A percentile compares a stretch with the other conserved stretches of the same genome.
These are phyloP conservation scores for Sporothrix pseudoabietina DNA, from an alignment of 2,329 filamentous ascomycete genomes.

Conservation along the genomic window DNA sequence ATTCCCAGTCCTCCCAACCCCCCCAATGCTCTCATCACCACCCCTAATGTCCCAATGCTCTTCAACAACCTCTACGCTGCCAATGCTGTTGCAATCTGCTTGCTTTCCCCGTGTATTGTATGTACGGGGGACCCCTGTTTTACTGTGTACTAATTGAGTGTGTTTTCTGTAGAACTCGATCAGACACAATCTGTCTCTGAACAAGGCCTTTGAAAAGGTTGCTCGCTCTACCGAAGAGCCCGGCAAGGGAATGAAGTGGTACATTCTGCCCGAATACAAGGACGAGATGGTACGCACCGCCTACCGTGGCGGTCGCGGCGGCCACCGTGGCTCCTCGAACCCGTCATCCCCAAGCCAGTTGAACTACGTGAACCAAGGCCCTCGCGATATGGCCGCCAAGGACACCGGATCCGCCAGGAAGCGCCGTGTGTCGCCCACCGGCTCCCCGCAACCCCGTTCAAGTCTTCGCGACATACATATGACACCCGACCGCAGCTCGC, in stretches of 20 bases:
- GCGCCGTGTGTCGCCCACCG: constrained; percentile 56
- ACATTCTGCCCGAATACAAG: constrained; percentile 78
- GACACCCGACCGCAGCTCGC: constrained; percentile 58
- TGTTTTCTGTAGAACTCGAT: constrained; percentile 74
- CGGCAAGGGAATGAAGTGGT: constrained; percentile 99
- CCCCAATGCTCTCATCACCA: too few relatives aligned
- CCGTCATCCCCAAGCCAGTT: constrained; percentile 68
- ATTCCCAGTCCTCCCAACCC: background rate
- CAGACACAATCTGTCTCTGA: constrained; percentile 91
- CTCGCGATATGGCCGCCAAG: constrained; percentile 56
- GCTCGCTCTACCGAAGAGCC: constrained; percentile 91
- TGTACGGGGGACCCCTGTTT: background rate
- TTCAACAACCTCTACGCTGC: background rate
- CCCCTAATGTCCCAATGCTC: background rate
- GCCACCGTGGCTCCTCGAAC: constrained; percentile 67
- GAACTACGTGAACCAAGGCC: constrained; percentile 62
- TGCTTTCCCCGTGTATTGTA: background rate
- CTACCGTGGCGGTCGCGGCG: constrained; percentile 62
- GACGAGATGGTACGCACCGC: constrained; percentile 85
- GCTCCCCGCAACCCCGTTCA: constrained; percentile 58
- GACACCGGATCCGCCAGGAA: constrained; percentile 58
- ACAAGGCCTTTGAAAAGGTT: constrained; percentile 92
- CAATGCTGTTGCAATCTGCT: background rate
- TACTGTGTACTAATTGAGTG: constrained; percentile 30
- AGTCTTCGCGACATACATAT: constrained; percentile 55